Evolutionary conservation across 1,139 yeast species (phyloP).

Genomic region (Pichia sp.): DNA sequence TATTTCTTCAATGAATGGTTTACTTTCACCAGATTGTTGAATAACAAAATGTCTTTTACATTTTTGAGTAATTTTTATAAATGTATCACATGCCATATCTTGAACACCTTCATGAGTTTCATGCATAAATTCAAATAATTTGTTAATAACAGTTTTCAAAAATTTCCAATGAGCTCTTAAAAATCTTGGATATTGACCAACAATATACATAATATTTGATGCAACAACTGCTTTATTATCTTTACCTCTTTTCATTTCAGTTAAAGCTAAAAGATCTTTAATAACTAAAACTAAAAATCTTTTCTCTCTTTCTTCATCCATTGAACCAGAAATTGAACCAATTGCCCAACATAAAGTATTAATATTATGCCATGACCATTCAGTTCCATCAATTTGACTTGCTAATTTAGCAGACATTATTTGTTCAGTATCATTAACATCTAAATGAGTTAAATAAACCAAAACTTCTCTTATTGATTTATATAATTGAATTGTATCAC

Average conservation of each 20-base stretch:
- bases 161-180: constrained; percentile 98
- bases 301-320: constrained; percentile 97
- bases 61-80: constrained; percentile 88
- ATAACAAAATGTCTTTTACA: constrained; percentile 94
- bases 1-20: constrained; percentile 89
- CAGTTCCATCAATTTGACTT: constrained; percentile 89
- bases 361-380: constrained; percentile 99
- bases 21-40: constrained; percentile 78
- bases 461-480: constrained; percentile 93
- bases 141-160: constrained; percentile 89
- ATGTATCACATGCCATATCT: constrained; percentile 99
- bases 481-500: constrained; percentile 92
- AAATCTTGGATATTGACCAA: constrained; percentile 97
- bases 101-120: constrained; percentile 99
- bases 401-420: constrained; percentile 90
- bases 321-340: constrained; percentile 97
- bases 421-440: constrained; percentile 87
- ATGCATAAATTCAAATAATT: constrained; percentile 96
- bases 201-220: constrained; percentile 97
- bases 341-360: constrained; percentile 99
- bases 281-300: constrained; percentile 88
- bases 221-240: constrained; percentile 99
- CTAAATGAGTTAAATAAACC: constrained; percentile 91
- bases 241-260: constrained; percentile 95
- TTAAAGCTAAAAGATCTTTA: constrained; percentile 80